A percentile compares a stretch with the other conserved stretches of the same genome.
These are phyloP conservation scores for Mucor circinelloides DNA, from an alignment of 371 early-diverging fungal genomes.

Conservation along the genomic window DNA sequence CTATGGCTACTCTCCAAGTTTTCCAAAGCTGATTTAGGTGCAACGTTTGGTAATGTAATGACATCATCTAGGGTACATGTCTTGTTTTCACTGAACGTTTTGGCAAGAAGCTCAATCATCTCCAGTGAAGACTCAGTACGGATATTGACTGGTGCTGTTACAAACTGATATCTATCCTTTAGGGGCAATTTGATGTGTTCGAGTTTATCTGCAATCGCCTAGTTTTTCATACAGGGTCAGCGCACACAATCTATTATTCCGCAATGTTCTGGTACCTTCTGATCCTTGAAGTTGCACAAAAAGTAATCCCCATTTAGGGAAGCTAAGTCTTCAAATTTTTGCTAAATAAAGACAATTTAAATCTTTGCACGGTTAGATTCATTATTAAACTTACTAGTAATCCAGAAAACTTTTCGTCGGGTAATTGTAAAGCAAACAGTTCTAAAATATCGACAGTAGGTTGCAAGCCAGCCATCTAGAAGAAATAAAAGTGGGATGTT, in stretches of 20 bases:
- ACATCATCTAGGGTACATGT: slow-evolving; percentile 50
- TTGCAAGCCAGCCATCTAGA: slow-evolving; percentile 74
- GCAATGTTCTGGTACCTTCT: slow-evolving; percentile 48
- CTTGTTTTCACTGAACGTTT: slow-evolving; percentile 40
- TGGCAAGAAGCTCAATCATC: slow-evolving; percentile 39
- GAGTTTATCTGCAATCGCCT: slow-evolving; percentile 66
- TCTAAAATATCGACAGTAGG: slow-evolving; percentile 85
- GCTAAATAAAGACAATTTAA: slow-evolving; percentile 25
- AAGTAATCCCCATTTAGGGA: slow-evolving; percentile 72
- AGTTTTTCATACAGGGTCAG: too few relatives aligned
- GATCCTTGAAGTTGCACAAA: slow-evolving; percentile 72
- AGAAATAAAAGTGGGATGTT: background rate
- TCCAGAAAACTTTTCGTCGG: slow-evolving; percentile 61
- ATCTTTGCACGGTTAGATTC: background rate
- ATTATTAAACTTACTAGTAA: slow-evolving; percentile 54
- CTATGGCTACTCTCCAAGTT: slow-evolving; percentile 74
- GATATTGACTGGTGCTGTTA: slow-evolving; percentile 66
- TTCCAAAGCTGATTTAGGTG: slow-evolving; percentile 30
- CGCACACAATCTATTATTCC: background rate
- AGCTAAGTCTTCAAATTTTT: slow-evolving; percentile 73
- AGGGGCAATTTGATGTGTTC: slow-evolving; percentile 62
- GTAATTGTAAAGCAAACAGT: slow-evolving; percentile 74
- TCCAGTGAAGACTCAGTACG: slow-evolving; percentile 34
- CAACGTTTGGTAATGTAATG: slow-evolving; percentile 54
- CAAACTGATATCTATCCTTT: slow-evolving; percentile 67